A percentile compares a stretch with the other conserved stretches of the same genome.
These are phyloP conservation scores for Cinchona pubescens DNA, from an alignment of 257 asterid species.

Conservation along the genomic window DNA sequence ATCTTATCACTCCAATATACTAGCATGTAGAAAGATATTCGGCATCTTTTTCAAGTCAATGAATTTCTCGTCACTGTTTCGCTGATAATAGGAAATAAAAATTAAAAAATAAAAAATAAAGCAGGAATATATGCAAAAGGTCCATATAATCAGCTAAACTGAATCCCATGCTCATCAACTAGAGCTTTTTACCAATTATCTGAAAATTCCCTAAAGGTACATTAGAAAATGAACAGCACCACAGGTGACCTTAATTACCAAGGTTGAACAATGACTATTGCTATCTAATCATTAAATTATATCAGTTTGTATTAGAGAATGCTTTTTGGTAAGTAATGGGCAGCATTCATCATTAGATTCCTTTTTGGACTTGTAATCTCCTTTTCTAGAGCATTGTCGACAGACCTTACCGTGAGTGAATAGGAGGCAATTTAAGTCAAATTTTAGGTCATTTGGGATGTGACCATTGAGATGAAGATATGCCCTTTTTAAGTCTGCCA, in stretches of 20 bases:
- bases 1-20: background rate
- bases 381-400: conserved; percentile 54
- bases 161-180: background rate
- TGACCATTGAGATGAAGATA: conserved; percentile 68
- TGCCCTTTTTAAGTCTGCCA: conserved; percentile 57
- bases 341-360: conserved; percentile 37
- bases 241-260: background rate
- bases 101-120: too few species aligned
- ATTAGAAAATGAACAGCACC: background rate
- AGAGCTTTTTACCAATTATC: background rate
- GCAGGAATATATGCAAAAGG: background rate
- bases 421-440: conserved; percentile 81
- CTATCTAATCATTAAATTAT: background rate
- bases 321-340: conserved; percentile 47
- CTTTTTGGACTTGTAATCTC: conserved; percentile 29
- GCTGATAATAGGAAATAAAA: too few species aligned
- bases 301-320: conserved; percentile 23
- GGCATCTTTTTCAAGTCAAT: background rate
- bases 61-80: background rate
- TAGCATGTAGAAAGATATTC: background rate
- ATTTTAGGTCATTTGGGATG: conserved; percentile 70
- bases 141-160: background rate
- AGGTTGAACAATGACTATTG: background rate
- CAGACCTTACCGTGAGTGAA: conserved; percentile 85
- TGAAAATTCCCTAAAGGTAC: background rate